Evolutionary conservation across 768 basidiomycete genomes (phyloP), one percentile per base, ranked within the genome.

Genomic region (Boletales sp.): DNA sequence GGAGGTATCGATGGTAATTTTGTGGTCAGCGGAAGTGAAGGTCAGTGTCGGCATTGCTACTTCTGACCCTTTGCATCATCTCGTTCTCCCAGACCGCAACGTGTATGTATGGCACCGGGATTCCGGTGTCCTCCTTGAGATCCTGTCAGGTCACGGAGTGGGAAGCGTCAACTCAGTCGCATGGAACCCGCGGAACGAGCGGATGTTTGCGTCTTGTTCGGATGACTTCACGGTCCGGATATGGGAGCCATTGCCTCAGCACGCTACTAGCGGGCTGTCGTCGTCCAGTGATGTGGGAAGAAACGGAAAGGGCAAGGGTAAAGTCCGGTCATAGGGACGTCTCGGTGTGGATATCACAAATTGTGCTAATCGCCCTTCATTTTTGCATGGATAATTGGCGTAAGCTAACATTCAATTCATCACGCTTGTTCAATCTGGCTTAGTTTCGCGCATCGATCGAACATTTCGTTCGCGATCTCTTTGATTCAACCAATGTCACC

Each of bases 101-200:
- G 86, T 98, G 40, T 96, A 97, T 71, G 81, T 97, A 33, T 99
- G 95, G 94, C 90, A 97, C 66, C 82, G 88, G 41, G 87, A 91
- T 59, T 86, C 87, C 10, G 88, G 87, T 2, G 73, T 77, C 3
- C 76, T 94, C 39, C 75, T 98, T n/a, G 92, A 96, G 66, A 78
- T 84, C n/a, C 78, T 99, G 3, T 67, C 80, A 4, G 96, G 96
- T 0, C 95, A 98, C 60, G 84, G 83, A n/a, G 73, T 73, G 50
- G 94, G 93, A 36, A 89, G 87, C 54, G 94, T 99, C 54, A 99
- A 97, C 66, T 86, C 89, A 13, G 94, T 98, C 14, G 87, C 94
- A 33, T 99, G 96, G 96, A 94, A 96, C 68, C 93, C 92, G 17
- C 76, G 76, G 44, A 87, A 92, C 63, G 80, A 84, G 57, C 82